Base-by-base conservation (phyloP, 345 rosid species). In the Boechera divaricarpa region DNA sequence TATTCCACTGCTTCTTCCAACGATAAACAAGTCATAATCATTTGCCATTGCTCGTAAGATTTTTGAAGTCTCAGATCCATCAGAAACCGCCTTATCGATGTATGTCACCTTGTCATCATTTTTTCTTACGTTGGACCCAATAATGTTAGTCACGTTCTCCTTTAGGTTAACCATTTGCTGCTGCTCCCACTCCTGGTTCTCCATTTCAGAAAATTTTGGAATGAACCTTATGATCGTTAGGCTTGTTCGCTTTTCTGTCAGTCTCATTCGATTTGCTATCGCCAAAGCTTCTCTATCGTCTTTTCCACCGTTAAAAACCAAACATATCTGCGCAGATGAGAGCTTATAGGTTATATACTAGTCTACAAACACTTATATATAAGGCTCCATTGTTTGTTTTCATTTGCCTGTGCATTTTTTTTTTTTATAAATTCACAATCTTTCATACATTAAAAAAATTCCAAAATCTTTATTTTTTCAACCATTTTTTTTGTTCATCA, bases 251-350 rank as follows among this genome's bases (percentile, higher is more conserved):
- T 44, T 47, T 0, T 76, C 10, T 4, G 71, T 42, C 12, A 29
- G 39, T 5, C 82, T 72, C 75, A 82, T 76, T 41, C 84, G 51
- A 36, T 78, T 69, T 5, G 78, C 31, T 44, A 80, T 49, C 12
- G 78, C 73, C 70, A 85, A 48, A 21, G 84, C 86, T 56, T 85
- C 88, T n/a, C n/a, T 54, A 65, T 85, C 88, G 51, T 82, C 84
- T 10, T 38, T 69, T 33, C 83, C 86, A 9, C 88, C 86, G 32
- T 80, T 29, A 55, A 59, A 82, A 4, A 85, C 39, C 67, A 82
- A 38, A 11, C 84, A 79, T 1, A 80, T 77, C 65, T 74, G 75
- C 51, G n/a, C 11, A 5, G 18, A n/a, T 49, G 56, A 68, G 38
- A 60, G 21, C 1, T 26, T 13, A 13, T 18, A 68, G 63, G 63